phyloP scores from a whole-genome alignment of 2,329 filamentous ascomycete genomes.

The Alternaria angustiovoidea region DNA sequence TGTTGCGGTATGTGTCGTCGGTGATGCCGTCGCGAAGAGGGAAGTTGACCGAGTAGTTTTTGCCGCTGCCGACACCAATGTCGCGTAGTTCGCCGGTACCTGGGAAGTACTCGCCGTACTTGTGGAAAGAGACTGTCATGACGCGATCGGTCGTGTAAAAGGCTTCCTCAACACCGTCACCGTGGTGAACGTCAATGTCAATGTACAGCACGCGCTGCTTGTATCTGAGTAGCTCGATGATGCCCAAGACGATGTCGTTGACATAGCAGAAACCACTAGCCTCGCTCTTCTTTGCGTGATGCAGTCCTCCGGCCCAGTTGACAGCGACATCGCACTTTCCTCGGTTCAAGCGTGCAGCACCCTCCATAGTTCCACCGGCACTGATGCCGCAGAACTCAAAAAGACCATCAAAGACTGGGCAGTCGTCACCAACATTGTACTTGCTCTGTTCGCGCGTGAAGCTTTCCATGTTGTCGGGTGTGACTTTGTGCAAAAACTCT shows the following conservation, averaged over 20 bases:
- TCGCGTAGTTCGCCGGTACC: slow-evolving; percentile 74
- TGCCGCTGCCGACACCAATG: slow-evolving; percentile 72
- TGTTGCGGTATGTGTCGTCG: slow-evolving; percentile 71
- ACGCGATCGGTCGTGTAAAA: slow-evolving; percentile 76
- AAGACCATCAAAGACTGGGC: slow-evolving; percentile 73
- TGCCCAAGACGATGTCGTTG: slow-evolving; percentile 94
- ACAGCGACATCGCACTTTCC: slow-evolving; percentile 73
- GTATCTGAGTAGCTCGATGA: slow-evolving; percentile 84
- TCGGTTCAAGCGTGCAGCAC: slow-evolving; percentile 71
- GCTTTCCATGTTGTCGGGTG: slow-evolving; percentile 97
- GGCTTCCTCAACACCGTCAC: slow-evolving; percentile 78
- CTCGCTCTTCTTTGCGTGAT: slow-evolving; percentile 94
- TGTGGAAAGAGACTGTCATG: slow-evolving; percentile 77
- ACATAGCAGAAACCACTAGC: slow-evolving; percentile 98
- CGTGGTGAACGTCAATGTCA: slow-evolving; percentile 92
- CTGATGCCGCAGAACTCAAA: slow-evolving; percentile 77
- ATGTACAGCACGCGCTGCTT: slow-evolving; percentile 92
- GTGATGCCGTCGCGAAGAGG: slow-evolving; percentile 74
- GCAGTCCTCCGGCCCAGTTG: slow-evolving; percentile 84
- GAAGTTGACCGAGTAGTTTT: slow-evolving; percentile 74
- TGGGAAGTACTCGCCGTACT: slow-evolving; percentile 76
- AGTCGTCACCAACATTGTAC: slow-evolving; percentile 71
- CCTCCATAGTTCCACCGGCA: slow-evolving; percentile 74
- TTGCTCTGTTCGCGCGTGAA: slow-evolving; percentile 89
- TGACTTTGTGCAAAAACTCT: slow-evolving; percentile 82